Evolutionary conservation across 2,329 filamentous ascomycete species (phyloP), one percentile per base, ranked within the genome.

Genomic region (Alternaria novae-zelandiae): DNA sequence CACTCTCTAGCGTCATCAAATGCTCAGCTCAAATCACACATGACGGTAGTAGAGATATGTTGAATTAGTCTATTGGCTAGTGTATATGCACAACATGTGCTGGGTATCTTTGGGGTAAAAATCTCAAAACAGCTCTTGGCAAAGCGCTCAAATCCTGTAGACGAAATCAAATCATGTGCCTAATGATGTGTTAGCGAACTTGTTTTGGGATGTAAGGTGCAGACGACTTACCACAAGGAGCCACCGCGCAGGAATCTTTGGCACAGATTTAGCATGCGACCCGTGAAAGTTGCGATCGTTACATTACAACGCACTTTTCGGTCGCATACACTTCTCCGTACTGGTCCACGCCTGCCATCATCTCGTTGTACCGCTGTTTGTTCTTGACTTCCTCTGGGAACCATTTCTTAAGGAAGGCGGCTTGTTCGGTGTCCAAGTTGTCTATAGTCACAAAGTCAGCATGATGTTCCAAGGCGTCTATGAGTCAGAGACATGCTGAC

Each of bases 381-480:
- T 83, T 80, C 72, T 84, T 85, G 51, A 87, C 87, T 78, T 96
- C 93, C 57, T 93, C 89, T 2, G 91, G 89, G 68, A 97, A 96
- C 79, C 93, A 94, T 62, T 87, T 88, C 70, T 89, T 88, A 63
- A 96, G 81, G 67, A 91, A 95, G 25, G 85, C 87, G 55, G 89
- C 87, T 21, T 93, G 83, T 6, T 90, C 84, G 21, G 82, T 21
- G 21, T 21, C 21, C 21, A 21, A 21, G 21, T 21, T 21, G 21
- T 21, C 21, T 21, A 21, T 21, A 21, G 21, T 21, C 21, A 21
- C 21, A 21, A 21, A 21, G 21, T 21, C 21, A 21, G 21, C 21
- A 21, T 21, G 21, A 21, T 21, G 21, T 21, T 21, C 21, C 21
- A 21, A 21, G 21, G 21, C 21, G 21, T 21, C 21, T 21, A 21